These are phyloP conservation scores for Avena insularis DNA, from an alignment of 176 grass and related monocot species.

Conservation along the genomic window DNA sequence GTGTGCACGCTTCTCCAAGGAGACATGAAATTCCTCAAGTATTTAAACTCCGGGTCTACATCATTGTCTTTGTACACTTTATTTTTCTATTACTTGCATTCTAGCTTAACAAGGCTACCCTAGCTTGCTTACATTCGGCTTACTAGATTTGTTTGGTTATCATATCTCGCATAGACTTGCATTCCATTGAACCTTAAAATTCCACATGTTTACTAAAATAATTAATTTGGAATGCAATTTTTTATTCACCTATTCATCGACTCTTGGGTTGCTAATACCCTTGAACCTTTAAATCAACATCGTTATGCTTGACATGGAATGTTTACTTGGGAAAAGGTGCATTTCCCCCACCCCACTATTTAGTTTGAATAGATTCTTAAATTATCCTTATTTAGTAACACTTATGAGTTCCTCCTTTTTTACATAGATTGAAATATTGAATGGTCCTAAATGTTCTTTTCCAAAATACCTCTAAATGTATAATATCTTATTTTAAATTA, in stretches of 20 bases:
- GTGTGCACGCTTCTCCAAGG: not conserved
- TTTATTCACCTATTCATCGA: not conserved
- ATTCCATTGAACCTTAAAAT: not conserved
- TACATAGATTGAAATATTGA: too few relatives aligned
- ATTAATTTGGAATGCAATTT: not conserved
- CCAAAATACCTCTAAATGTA: too few relatives aligned
- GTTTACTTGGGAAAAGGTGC: not conserved
- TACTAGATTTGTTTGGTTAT: not conserved
- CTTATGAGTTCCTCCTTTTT: too few relatives aligned
- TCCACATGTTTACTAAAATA: not conserved
- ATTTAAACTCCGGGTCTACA: not conserved
- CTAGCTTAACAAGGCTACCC: not conserved
- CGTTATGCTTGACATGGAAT: not conserved
- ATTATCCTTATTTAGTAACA: too few relatives aligned
- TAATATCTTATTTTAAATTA: too few relatives aligned
- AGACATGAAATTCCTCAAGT: not conserved
- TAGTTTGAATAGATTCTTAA: too few relatives aligned
- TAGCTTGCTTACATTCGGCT: not conserved
- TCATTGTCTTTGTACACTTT: not conserved
- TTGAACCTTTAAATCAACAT: not conserved
- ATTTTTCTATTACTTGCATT: not conserved
- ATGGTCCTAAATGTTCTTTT: too few relatives aligned
- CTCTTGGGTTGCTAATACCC: not conserved
- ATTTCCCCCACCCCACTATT: too few relatives aligned
- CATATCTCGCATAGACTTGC: not conserved